Evolutionary conservation across 768 basidiomycete genomes (phyloP).

Genomic region (Suillus decipiens): DNA sequence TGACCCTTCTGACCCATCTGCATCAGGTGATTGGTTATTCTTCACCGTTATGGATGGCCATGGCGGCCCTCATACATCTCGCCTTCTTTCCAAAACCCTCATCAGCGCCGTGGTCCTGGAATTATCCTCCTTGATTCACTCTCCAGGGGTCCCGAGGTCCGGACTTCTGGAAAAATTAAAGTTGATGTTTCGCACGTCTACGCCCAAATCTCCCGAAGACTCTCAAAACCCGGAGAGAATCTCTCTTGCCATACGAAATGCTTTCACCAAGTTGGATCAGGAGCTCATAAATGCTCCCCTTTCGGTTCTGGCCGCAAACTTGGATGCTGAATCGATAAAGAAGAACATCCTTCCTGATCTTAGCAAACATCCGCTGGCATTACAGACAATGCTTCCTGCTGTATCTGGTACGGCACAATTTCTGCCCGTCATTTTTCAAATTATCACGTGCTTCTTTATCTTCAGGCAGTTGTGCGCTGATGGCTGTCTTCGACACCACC

Average conservation of each 20-base stretch:
- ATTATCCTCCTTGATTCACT: slow-evolving; percentile 55
- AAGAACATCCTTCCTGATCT: slow-evolving; percentile 61
- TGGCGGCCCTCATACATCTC: slow-evolving; percentile 79
- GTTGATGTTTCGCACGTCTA: slow-evolving; percentile 19
- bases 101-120: slow-evolving; percentile 84
- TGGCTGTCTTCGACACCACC: slow-evolving; percentile 85
- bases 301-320: slow-evolving; percentile 60
- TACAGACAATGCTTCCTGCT: slow-evolving; percentile 79
- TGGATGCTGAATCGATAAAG: slow-evolving; percentile 53
- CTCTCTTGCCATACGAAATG: slow-evolving; percentile 67
- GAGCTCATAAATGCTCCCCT: slow-evolving; percentile 82
- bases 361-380: slow-evolving; percentile 68
- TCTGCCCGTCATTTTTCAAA: slow-evolving; percentile 5
- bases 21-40: slow-evolving; percentile 75
- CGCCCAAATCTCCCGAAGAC: slow-evolving; percentile 38
- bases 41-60: slow-evolving; percentile 94
- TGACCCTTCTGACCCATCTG: slow-evolving; percentile 58
- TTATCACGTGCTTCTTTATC: slow-evolving; percentile 16
- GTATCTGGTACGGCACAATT: slow-evolving; percentile 57
- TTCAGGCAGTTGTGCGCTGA: slow-evolving; percentile 86
- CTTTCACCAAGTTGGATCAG: slow-evolving; percentile 83
- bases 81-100: slow-evolving; percentile 78
- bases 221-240: slow-evolving; percentile 53
- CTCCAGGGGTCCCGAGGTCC: slow-evolving; percentile 29
- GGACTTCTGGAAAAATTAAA: slow-evolving; percentile 38